Base-by-base conservation (phyloP, 176 grass and related monocot species). In the Saccharum officinarum region DNA sequence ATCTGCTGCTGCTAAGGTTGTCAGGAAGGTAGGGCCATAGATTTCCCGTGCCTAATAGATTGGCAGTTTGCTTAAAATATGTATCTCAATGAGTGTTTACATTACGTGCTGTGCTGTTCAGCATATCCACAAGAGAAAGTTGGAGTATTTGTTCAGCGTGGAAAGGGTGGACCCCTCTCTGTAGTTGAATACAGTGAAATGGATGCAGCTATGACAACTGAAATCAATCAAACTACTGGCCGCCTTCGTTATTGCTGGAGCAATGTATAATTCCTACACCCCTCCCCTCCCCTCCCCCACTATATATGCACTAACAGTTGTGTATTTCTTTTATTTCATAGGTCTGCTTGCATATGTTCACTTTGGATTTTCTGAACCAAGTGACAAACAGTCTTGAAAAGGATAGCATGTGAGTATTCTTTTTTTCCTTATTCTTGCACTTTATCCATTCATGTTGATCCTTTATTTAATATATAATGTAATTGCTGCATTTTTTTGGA, bases 341-440 rank as follows among this genome's bases (percentile, higher is more conserved):
- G 92, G 85, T 95, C 39, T 98, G 95, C 87, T 81, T 98, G 87
- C 93, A 98, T 77, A 82, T 98, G 90, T 98, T 95, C 85, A 90
- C 91, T 76, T 79, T 95, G 91, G 91, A 98, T 88, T 98, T 98
- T 89, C 85, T 95, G 64, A 93, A 90, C 82, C 93, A 98, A 85
- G 92, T 98, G 14, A 90, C 92, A 73, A 93, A 79, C 41, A 85
- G 91, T 89, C 93, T 98, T 77, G 93, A 98, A 91, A 95, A 90
- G 55, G 95, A 98, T 65, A 93, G 95, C 78, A 84, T 87, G 95
- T 98, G 76, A 93, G 95, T 89, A 70, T 61, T 89, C 86, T 83
- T 70, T 85, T 60, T 87, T 11, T 4, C 77, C 57, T 67, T 85
- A 8, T 49, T 88, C 17, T 12, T 86, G 50, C 16, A 10, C 26